A percentile compares a stretch with the other conserved stretches of the same genome.
Conservation (phyloP, 2,329 filamentous ascomycete genomes). For the Pseudogymnoascus sp. region DNA sequence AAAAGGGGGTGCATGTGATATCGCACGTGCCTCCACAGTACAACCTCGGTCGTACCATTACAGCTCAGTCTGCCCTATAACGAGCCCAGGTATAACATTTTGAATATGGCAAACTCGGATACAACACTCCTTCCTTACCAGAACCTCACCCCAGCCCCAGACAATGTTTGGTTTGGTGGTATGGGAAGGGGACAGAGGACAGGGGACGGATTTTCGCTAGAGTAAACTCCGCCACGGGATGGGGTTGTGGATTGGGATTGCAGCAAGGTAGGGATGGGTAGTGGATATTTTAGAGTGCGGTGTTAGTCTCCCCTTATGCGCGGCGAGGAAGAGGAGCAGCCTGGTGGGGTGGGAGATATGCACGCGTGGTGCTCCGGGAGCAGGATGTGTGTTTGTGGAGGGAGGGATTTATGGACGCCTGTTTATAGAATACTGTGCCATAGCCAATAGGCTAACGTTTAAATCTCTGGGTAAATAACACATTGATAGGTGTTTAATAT, state of each 20-base stretch:
- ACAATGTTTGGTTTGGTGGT: neutral
- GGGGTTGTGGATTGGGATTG: neutral
- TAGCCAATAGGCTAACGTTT: neutral
- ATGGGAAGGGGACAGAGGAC: neutral
- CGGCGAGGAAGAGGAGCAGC: neutral
- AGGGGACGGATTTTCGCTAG: neutral
- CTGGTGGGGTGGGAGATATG: neutral
- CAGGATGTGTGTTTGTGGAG: neutral
- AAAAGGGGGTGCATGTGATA: neutral
- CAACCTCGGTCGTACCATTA: neutral
- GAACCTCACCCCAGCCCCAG: neutral
- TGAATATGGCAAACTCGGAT: neutral
- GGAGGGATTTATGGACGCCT: neutral
- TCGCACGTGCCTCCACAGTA: neutral
- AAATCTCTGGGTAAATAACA: neutral
- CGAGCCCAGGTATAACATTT: neutral
- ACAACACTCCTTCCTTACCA: neutral
- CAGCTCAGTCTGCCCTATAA: neutral
- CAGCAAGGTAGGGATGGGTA: neutral
- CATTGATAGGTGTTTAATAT: neutral
- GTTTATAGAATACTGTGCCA: neutral
- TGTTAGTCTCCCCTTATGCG: neutral
- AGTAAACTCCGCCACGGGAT: neutral
- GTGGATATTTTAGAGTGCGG: neutral
- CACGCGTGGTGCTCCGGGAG: neutral